Base-by-base conservation (phyloP, 2,329 filamentous ascomycete genomes). In the Anthostomella pinea region DNA sequence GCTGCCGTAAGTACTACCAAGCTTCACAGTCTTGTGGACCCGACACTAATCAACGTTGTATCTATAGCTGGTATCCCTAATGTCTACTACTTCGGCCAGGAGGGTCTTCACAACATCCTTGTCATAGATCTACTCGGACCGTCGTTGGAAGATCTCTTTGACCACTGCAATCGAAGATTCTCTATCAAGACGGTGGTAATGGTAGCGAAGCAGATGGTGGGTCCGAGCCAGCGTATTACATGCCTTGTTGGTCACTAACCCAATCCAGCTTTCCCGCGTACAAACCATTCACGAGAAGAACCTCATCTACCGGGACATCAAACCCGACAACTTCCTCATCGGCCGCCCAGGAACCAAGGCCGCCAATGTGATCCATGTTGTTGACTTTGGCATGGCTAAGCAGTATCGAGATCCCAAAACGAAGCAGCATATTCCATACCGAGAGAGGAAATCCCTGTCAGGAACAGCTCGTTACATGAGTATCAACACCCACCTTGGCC, bases 371-470 rank as follows among this genome's bases (percentile, higher is more conserved):
- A 96, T 98, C 51, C 91, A 98, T 60, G 93, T 97, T 23, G 90
- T 98, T 56, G 93, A 98, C 66, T 98, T 98, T 58, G 93, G 93
- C 57, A 97, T 98, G 93, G 93, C 93, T 47, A 98, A 98, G 73
- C 93, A 97, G 65, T 98, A 97, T 67, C 85, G 93, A 54, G 93
- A 98, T 56, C 93, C 93, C 38, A 97, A 97, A 75, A 95, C 93
- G 23, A 97, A 97, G 69, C 93, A 97, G 66, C 93, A 98, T 68
- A 97, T 97, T 52, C 90, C 93, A 9, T 97, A 97, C 65, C 81
- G 93, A 57, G 93, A 97, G 70, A 81, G 93, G 56, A 98, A 98
- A 69, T 95, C 91, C 5, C 73, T 98, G 43, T 97, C 91, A 4
- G 93, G 93, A 46, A 98, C 93, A 39, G 93, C 93, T 46, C 81